Evolutionary conservation across 2,329 filamentous ascomycete species (phyloP).

Genomic region (Botryotinia calthae): DNA sequence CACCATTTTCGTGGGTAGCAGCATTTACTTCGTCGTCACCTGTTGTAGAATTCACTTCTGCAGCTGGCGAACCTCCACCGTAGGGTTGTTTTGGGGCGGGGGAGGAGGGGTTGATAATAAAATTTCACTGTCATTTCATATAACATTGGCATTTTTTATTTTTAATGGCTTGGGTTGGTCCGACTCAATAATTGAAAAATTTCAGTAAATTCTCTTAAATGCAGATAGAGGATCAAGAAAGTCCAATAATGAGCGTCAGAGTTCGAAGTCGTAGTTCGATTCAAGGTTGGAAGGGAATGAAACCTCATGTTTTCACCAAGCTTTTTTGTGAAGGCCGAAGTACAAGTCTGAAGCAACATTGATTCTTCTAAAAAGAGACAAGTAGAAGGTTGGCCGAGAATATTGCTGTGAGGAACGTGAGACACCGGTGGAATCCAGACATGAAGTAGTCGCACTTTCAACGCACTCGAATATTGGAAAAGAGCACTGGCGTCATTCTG

Average conservation of each 20-base stretch:
- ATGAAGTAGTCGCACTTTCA: neutral
- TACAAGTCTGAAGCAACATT: neutral
- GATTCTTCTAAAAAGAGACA: neutral
- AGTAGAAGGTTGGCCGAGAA: neutral
- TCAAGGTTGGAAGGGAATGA: neutral
- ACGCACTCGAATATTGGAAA: neutral
- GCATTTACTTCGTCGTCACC: neutral
- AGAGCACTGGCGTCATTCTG: neutral
- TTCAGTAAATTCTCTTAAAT: neutral
- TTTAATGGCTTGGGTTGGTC: neutral
- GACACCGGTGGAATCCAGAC: too few relatives aligned
- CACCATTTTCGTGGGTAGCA: neutral
- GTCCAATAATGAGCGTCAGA: neutral
- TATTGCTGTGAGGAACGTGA: too few relatives aligned
- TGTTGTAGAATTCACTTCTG: neutral
- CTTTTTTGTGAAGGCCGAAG: neutral
- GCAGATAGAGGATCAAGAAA: neutral
- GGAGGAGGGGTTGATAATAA: too few relatives aligned
- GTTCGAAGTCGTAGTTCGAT: neutral
- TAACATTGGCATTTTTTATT: too few relatives aligned
- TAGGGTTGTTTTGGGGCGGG: too few relatives aligned
- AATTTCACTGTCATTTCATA: too few relatives aligned
- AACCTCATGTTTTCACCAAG: too few relatives aligned
- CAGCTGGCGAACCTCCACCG: too few relatives aligned
- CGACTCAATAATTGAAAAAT: neutral